A percentile compares a stretch with the other conserved stretches of the same genome.
These are phyloP conservation scores for Noccaea caerulescens DNA, from an alignment of 345 rosid species.

Conservation along the genomic window DNA sequence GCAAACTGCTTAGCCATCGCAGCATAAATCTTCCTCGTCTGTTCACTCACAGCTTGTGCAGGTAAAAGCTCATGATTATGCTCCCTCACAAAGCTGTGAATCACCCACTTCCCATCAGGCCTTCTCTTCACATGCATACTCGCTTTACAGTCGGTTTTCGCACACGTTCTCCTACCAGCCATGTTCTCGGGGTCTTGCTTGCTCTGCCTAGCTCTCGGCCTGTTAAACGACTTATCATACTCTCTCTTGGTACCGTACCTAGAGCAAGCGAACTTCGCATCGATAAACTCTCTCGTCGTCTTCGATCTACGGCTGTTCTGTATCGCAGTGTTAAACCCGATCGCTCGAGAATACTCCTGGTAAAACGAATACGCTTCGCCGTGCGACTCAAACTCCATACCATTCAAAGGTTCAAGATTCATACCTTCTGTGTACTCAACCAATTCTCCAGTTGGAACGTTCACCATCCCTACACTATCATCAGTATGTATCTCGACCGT, in stretches of 20 bases:
- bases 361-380: slow-evolving; percentile 69
- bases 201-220: slow-evolving; percentile 65
- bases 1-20: slow-evolving; percentile 77
- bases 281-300: slow-evolving; percentile 67
- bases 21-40: slow-evolving; percentile 70
- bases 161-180: slow-evolving; percentile 58
- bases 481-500: slow-evolving; percentile 46
- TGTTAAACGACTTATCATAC: slow-evolving; percentile 58
- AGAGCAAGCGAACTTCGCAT: slow-evolving; percentile 79
- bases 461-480: slow-evolving; percentile 45
- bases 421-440: slow-evolving; percentile 50
- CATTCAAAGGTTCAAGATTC: slow-evolving; percentile 61
- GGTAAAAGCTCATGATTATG: slow-evolving; percentile 80
- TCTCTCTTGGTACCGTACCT: slow-evolving; percentile 73
- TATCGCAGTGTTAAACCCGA: slow-evolving; percentile 72
- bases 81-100: slow-evolving; percentile 70
- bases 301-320: slow-evolving; percentile 74
- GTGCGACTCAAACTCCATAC: slow-evolving; percentile 76
- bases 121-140: slow-evolving; percentile 86
- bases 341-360: slow-evolving; percentile 71
- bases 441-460: slow-evolving; percentile 40
- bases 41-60: slow-evolving; percentile 78
- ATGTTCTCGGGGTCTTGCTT: slow-evolving; percentile 64
- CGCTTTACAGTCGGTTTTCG: slow-evolving; percentile 75
- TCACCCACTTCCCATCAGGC: slow-evolving; percentile 73